Conservation (phyloP, 345 rosid genomes). For the Brassica nigra region DNA sequence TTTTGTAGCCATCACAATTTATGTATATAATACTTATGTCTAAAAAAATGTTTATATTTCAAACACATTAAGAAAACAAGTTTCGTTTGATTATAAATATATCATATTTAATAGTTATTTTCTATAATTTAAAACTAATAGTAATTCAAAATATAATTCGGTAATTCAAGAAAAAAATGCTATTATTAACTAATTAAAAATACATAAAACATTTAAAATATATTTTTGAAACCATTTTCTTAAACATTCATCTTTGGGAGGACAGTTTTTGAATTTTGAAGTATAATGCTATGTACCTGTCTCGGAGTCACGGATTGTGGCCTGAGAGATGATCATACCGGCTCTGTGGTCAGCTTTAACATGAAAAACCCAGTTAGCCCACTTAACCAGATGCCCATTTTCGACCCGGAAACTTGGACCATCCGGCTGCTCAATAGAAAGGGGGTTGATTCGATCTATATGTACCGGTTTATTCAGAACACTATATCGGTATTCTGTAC, state of each 20-base stretch:
- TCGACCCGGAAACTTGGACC: constrained; percentile 9
- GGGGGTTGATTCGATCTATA: constrained; percentile 6
- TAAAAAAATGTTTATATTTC: too few species aligned
- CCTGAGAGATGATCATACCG: constrained; percentile 11
- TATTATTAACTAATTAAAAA: too few species aligned
- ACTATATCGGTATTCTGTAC: constrained; percentile 6
- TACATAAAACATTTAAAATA: too few species aligned
- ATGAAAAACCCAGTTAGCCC: constrained; percentile 13
- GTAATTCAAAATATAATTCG: not conserved
- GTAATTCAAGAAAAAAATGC: not conserved
- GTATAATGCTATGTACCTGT: not conserved
- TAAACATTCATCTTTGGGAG: not conserved
- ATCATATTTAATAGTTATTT: not conserved
- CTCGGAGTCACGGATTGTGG: not conserved
- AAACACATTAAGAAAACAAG: not conserved
- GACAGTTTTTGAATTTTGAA: not conserved
- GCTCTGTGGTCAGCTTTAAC: constrained; percentile 5
- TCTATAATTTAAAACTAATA: not conserved
- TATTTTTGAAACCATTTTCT: too few species aligned
- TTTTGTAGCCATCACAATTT: not conserved
- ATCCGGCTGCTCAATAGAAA: constrained; percentile 1
- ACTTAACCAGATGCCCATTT: constrained; percentile 5
- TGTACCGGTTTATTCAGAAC: not conserved
- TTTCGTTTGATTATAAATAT: not conserved
- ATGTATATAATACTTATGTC: not conserved